A percentile compares a stretch with the other conserved stretches of the same genome.
Evolutionary conservation across 352 stramenopile genomes (phyloP).

Genomic region (Phytophthora pinifolia): DNA sequence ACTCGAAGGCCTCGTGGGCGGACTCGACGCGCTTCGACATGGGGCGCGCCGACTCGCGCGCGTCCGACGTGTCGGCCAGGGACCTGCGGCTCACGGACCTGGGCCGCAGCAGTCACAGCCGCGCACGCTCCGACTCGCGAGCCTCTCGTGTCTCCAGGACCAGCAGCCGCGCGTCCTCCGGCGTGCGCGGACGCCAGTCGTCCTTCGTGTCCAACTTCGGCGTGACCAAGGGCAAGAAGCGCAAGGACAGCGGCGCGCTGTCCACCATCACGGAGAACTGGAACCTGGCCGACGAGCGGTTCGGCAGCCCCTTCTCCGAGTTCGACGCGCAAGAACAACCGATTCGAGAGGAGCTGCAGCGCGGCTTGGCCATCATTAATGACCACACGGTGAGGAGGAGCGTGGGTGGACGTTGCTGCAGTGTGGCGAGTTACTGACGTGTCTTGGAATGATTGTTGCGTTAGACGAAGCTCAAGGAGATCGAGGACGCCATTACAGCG

Average conservation of each 20-base stretch:
- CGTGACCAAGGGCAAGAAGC: slow-evolving; percentile 53
- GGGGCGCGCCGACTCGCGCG: slow-evolving; percentile 75
- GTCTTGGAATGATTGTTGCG: neutral
- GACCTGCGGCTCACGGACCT: slow-evolving; percentile 68
- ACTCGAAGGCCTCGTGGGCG: slow-evolving; percentile 82
- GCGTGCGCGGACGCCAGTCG: slow-evolving; percentile 43
- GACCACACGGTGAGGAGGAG: slow-evolving; percentile 69
- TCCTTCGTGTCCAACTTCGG: slow-evolving; percentile 85
- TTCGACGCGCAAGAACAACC: slow-evolving; percentile 85
- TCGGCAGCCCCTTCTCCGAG: slow-evolving; percentile 72
- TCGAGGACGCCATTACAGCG: slow-evolving; percentile 83
- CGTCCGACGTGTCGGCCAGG: slow-evolving; percentile 69
- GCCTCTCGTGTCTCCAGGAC: slow-evolving; percentile 60
- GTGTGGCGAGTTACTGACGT: neutral
- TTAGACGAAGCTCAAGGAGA: slow-evolving; percentile 84
- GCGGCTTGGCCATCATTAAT: slow-evolving; percentile 84
- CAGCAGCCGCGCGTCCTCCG: slow-evolving; percentile 34
- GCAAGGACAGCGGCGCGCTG: slow-evolving; percentile 72
- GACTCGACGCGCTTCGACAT: slow-evolving; percentile 89
- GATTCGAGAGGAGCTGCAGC: slow-evolving; percentile 80
- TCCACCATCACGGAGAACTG: slow-evolving; percentile 89
- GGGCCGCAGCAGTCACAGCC: slow-evolving; percentile 32
- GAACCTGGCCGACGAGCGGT: slow-evolving; percentile 80
- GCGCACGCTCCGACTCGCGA: slow-evolving; percentile 65
- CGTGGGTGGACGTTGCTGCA: neutral